phyloP scores from a whole-genome alignment of 2,329 filamentous ascomycete species.

The Cercospora brassicicola region DNA sequence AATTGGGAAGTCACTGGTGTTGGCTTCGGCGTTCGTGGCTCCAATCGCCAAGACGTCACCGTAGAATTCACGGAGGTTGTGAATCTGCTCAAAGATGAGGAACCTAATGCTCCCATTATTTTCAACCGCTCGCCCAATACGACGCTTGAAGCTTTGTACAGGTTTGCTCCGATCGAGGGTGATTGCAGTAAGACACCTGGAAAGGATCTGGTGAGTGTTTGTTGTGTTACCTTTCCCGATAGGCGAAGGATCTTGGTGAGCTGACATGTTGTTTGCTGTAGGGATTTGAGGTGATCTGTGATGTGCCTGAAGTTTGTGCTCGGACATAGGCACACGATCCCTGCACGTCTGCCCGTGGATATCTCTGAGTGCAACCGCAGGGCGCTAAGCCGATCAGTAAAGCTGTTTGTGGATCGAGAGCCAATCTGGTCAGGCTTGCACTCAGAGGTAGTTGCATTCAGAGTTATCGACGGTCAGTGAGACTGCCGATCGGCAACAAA shows the following conservation, averaged over 20 bases:
- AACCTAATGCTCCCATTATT: neutral
- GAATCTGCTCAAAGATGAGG: slow-evolving; percentile 4
- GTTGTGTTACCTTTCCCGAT: neutral
- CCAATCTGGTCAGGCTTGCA: no score
- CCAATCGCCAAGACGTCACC: neutral
- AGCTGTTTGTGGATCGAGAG: no score
- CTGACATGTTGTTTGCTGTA: neutral
- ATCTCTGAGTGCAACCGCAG: no score
- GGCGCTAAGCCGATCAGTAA: no score
- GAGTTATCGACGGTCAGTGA: neutral
- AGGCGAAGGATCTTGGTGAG: no score
- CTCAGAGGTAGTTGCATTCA: no score
- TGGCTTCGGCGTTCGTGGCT: neutral
- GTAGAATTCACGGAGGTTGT: neutral
- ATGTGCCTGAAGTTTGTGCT: slow-evolving; percentile 5
- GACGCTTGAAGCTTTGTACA: slow-evolving; percentile 2
- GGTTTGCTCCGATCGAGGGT: neutral
- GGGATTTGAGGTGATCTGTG: neutral
- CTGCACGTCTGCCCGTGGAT: neutral
- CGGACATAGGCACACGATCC: neutral
- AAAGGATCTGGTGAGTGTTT: slow-evolving; percentile 2
- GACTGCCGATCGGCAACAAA: neutral
- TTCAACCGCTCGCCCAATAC: slow-evolving; percentile 5
- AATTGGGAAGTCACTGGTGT: slow-evolving; percentile 5
- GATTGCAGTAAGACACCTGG: neutral